These are phyloP conservation scores for Erythrobasidium yunnanense DNA, from an alignment of 768 basidiomycete genomes.

Conservation along the genomic window DNA sequence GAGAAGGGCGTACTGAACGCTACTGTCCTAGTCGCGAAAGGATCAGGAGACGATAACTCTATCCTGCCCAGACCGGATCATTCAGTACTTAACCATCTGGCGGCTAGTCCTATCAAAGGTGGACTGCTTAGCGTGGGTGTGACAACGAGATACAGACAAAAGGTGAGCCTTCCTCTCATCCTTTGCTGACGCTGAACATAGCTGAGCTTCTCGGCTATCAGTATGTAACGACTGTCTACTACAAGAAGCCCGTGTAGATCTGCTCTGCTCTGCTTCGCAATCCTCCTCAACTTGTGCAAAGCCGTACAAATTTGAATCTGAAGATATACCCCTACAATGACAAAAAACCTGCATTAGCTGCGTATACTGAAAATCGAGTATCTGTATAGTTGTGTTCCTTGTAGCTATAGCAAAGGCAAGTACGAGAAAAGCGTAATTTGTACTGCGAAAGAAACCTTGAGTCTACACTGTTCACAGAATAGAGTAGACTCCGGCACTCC, in stretches of 20 bases:
- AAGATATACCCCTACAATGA: no score
- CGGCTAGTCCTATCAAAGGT: constrained; percentile 83
- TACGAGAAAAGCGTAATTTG: no score
- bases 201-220: not conserved
- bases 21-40: constrained; percentile 34
- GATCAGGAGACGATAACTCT: constrained; percentile 61
- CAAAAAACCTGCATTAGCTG: no score
- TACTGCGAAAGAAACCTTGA: no score
- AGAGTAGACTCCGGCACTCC: no score
- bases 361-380: no score
- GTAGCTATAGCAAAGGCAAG: not conserved
- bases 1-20: constrained; percentile 85
- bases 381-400: no score
- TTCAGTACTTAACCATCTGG: constrained; percentile 85
- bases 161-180: constrained; percentile 48
- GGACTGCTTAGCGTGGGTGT: constrained; percentile 84
- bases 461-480: no score
- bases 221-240: constrained; percentile 22
- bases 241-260: constrained; percentile 19
- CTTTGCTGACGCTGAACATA: not conserved
- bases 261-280: not conserved
- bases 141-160: constrained; percentile 81
- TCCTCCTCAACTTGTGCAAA: no score
- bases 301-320: no score
- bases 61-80: constrained; percentile 87